Base-by-base conservation (phyloP, 2,329 filamentous ascomycete genomes). In the Didymella keratinophila region DNA sequence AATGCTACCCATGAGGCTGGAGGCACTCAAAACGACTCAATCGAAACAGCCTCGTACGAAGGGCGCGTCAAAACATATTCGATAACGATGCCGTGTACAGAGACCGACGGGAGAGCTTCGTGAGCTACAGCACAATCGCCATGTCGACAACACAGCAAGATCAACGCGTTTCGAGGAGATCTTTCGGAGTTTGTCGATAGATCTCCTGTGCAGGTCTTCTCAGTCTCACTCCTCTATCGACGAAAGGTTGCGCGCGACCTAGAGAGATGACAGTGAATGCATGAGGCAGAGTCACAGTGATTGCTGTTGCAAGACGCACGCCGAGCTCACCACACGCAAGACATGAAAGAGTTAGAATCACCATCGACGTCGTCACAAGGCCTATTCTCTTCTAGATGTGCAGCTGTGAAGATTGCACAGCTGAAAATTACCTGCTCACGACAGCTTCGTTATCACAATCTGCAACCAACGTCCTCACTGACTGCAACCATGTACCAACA, bases 1-100 rank as follows among this genome's bases (percentile, higher is more conserved):
- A 30, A 45, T 16, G 28, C 23, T 21, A 56, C 37, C 58, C 49
- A 53, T 34, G 32, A 32, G 27, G 37, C 23, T 60, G 47, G 8
- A 8, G 36, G 47, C 43, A 21, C 27, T 37, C 25, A 23, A 27
- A n/a, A 41, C 27, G 32, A 45, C 20, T 36, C 21, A 8, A 36
- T 47, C 8, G 18, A 25, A 25, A 14, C 8, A 3, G 9, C 6
- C 46, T 51, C 47, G 52, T 56, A 56, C 56, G 49, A 58, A 20
- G 16, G n/a, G 34, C 44, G 32, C 28, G 32, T 30, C 25, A 32
- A 12, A 43, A 28, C 10, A n/a, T 8, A 20, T 4, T 14, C 16
- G n/a, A 25, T 5, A n/a, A 45, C n/a, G 34, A 8, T 52, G 48
- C 43, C 42, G 42, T 42, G 11, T 25, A 41, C 16, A 2, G n/a